Percentiles rank a stretch among this genome's conserved stretches.
Evolutionary conservation across 73 alveolate genomes (phyloP).

Genomic region (Paramecium primaurelia): DNA sequence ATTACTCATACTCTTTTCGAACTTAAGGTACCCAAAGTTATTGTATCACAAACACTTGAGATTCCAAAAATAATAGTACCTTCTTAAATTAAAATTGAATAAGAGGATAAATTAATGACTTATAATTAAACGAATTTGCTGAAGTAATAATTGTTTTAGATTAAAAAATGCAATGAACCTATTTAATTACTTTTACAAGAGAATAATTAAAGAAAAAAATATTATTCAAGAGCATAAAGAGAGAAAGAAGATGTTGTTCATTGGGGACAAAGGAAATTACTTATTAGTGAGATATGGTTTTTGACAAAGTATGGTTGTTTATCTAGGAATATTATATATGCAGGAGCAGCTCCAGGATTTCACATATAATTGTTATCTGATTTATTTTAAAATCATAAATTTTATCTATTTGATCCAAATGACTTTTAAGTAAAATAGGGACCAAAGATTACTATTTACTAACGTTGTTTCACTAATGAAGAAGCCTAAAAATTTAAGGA

Average conservation of each 20-base stretch:
- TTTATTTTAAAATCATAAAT: not conserved
- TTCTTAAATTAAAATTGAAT: not conserved
- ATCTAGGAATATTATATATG: constrained; percentile 32
- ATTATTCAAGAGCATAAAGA: constrained; percentile 10
- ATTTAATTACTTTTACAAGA: not conserved
- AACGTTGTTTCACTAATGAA: not conserved
- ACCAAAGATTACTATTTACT: not conserved
- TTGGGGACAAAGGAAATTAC: constrained; percentile 35
- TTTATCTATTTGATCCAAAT: constrained; percentile 29
- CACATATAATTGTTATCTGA: not conserved
- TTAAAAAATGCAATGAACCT: not conserved
- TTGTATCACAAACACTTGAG: not conserved
- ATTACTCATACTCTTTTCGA: not conserved
- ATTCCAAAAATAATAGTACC: not conserved
- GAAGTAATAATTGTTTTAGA: not conserved
- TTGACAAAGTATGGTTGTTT: constrained; percentile 14
- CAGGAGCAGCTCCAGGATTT: constrained; percentile 44
- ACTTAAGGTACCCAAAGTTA: not conserved
- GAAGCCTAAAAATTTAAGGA: not conserved
- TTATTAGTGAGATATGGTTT: not conserved
- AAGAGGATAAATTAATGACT: not conserved
- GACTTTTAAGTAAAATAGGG: not conserved
- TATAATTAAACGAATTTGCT: not conserved
- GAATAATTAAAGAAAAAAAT: not conserved
- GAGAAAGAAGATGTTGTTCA: constrained; percentile 23